A percentile compares a stretch with the other conserved stretches of the same genome.
These are phyloP conservation scores for Pyrenula massariospora DNA, from an alignment of 495 filamentous ascomycete genomes.

Conservation along the genomic window DNA sequence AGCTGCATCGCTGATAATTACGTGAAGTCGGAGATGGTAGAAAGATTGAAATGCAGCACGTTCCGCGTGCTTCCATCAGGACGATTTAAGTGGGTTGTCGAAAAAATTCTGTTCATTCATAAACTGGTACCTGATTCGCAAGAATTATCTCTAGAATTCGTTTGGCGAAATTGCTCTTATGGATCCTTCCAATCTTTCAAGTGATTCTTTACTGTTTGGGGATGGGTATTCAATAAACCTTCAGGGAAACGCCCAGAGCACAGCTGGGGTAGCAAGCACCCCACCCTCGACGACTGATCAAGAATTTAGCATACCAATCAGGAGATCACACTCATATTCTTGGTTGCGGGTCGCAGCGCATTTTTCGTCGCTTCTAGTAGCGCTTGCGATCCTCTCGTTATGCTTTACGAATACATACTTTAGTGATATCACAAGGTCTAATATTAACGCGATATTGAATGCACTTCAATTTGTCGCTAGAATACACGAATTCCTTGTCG, in stretches of 20 bases:
- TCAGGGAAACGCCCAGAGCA: neutral
- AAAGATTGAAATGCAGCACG: too few species aligned
- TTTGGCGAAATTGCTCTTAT: too few species aligned
- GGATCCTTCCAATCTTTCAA: too few species aligned
- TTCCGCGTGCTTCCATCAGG: too few species aligned
- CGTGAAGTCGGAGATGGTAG: too few species aligned
- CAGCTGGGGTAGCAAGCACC: neutral
- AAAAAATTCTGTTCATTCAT: too few species aligned
- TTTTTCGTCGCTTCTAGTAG: neutral
- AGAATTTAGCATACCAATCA: neutral
- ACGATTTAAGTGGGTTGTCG: too few species aligned
- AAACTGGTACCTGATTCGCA: too few species aligned
- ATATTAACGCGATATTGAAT: neutral
- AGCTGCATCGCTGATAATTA: too few species aligned
- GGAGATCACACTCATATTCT: neutral
- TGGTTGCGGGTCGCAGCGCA: neutral
- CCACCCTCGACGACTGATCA: neutral
- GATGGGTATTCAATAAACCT: neutral
- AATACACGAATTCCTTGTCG: neutral
- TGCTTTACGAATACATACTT: neutral
- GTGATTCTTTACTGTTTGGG: neutral
- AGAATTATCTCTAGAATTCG: too few species aligned
- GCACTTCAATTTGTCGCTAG: neutral
- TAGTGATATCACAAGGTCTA: neutral
- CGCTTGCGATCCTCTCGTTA: neutral